Conservation (phyloP, 768 basidiomycete genomes). For the Lactarius hengduanensis region DNA sequence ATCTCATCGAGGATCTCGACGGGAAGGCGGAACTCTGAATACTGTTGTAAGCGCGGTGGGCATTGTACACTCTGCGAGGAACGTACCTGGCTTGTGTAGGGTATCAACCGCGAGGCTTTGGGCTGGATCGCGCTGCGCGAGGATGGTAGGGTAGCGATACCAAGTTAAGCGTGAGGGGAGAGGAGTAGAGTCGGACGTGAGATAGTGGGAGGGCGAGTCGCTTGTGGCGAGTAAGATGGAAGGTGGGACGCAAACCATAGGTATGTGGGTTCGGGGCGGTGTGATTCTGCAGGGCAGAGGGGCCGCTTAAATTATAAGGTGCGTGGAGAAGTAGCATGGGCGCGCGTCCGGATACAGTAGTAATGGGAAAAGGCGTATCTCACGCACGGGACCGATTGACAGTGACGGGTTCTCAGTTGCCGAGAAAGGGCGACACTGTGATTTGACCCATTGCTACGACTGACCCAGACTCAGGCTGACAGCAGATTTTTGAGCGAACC, state of each 20-base stretch:
- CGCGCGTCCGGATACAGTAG: not conserved
- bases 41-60: not conserved
- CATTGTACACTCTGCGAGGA: not conserved
- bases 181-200: not conserved
- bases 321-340: not conserved
- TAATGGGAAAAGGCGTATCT: not conserved
- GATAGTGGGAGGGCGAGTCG: not conserved
- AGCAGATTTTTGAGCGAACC: not conserved
- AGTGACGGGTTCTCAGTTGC: not conserved
- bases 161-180: not conserved
- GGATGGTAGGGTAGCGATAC: not conserved
- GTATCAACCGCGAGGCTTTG: not conserved
- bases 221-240: not conserved
- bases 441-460: not conserved
- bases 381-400: too few species aligned
- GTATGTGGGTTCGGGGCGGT: not conserved
- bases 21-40: slow-evolving; percentile 18
- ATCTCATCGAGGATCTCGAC: slow-evolving; percentile 26
- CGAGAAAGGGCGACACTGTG: not conserved
- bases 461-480: not conserved
- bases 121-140: not conserved
- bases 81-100: slow-evolving; percentile 14
- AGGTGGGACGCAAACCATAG: slow-evolving; percentile 5
- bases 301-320: not conserved
- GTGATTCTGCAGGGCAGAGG: not conserved